phyloP scores from a whole-genome alignment of 805 yeast genomes.

The Candida verbasci region DNA sequence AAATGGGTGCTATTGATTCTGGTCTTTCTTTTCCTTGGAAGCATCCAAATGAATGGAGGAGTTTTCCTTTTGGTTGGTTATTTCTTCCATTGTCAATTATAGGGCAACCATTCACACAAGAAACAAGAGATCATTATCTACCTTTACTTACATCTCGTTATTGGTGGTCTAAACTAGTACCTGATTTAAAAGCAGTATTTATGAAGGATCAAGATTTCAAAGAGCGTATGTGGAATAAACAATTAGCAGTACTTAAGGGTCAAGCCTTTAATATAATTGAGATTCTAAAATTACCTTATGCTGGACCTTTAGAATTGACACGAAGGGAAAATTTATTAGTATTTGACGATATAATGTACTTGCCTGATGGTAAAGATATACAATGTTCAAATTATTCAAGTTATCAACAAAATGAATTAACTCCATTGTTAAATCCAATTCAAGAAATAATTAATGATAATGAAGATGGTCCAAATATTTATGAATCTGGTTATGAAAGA shows the following conservation, averaged over 20 bases:
- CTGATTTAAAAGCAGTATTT: slow-evolving; percentile 45
- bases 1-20: slow-evolving; percentile 70
- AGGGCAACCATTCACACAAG: slow-evolving; percentile 61
- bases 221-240: slow-evolving; percentile 62
- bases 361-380: slow-evolving; percentile 33
- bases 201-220: slow-evolving; percentile 58
- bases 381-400: no score
- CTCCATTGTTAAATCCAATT: slow-evolving; percentile 8
- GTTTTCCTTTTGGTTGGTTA: slow-evolving; percentile 77
- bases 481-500: slow-evolving; percentile 10
- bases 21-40: slow-evolving; percentile 78
- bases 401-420: background rate
- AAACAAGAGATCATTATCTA: slow-evolving; percentile 52
- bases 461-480: slow-evolving; percentile 7
- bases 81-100: slow-evolving; percentile 59
- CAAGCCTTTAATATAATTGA: slow-evolving; percentile 76
- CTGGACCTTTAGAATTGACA: slow-evolving; percentile 66
- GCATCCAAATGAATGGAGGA: slow-evolving; percentile 78
- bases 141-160: slow-evolving; percentile 52
- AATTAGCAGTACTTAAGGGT: slow-evolving; percentile 68
- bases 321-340: slow-evolving; percentile 54
- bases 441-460: slow-evolving; percentile 4
- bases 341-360: slow-evolving; percentile 57
- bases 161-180: slow-evolving; percentile 69
- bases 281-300: slow-evolving; percentile 49